A percentile compares a stretch with the other conserved stretches of the same genome.
Conservation (phyloP, 495 filamentous ascomycete species). For the Penicillium verhagenii region DNA sequence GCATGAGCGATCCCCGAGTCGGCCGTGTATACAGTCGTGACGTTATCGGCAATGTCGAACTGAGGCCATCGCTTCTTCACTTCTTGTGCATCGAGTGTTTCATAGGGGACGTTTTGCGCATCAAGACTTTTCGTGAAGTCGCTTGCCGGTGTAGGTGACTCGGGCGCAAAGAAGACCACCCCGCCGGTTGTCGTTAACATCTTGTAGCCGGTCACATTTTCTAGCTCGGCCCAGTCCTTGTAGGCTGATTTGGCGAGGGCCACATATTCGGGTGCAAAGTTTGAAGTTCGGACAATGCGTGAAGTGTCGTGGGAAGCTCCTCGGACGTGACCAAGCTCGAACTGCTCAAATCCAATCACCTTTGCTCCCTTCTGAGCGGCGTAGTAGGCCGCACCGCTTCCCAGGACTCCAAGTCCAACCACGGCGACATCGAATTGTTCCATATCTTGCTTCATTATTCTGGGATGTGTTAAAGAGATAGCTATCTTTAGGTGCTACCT, state of each 20-base stretch:
- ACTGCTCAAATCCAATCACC: conserved; percentile 22
- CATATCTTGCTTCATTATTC: neutral
- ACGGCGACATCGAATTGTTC: conserved; percentile 16
- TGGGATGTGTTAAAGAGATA: neutral
- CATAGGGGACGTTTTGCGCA: conserved; percentile 21
- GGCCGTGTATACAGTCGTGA: conserved; percentile 24
- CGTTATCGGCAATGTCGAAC: conserved; percentile 23
- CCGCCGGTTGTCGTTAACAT: conserved; percentile 18
- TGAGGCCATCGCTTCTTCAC: conserved; percentile 30
- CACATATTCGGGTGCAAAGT: conserved; percentile 15
- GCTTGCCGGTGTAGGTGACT: conserved; percentile 7
- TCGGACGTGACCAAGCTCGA: conserved; percentile 18
- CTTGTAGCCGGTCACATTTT: conserved; percentile 11
- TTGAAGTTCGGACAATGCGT: conserved; percentile 20
- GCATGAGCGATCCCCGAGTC: conserved; percentile 30
- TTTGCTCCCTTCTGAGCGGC: conserved; percentile 20
- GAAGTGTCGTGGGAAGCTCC: conserved; percentile 23
- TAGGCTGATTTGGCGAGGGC: conserved; percentile 18
- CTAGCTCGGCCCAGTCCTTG: conserved; percentile 22
- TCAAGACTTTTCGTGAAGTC: conserved; percentile 18
- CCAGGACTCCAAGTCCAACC: conserved; percentile 22
- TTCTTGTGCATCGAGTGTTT: conserved; percentile 22
- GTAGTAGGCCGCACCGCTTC: conserved; percentile 20
- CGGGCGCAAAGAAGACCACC: conserved; percentile 23
- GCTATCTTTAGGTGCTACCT: neutral